Percentiles rank a stretch among this genome's conserved stretches.
Conservation (phyloP, 2,329 filamentous ascomycete species). For the Botrytis fragariae region DNA sequence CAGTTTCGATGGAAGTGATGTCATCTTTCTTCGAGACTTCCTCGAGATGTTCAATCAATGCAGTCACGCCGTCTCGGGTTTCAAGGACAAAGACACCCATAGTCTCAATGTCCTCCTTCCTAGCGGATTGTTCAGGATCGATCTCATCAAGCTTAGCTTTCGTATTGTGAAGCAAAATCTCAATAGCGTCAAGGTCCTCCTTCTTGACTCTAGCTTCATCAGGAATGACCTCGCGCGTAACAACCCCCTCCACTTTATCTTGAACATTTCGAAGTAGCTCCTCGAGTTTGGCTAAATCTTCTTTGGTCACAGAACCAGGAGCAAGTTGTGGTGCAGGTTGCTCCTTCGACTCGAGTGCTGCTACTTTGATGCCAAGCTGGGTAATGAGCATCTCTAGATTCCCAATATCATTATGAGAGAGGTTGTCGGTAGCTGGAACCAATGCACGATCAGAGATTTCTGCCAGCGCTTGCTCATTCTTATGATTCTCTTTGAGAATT, state of each 20-base stretch:
- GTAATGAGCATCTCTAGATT: slow-evolving; percentile 81
- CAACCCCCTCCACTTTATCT: slow-evolving; percentile 53
- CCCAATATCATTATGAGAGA: slow-evolving; percentile 73
- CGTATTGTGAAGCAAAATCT: slow-evolving; percentile 84
- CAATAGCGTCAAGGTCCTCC: slow-evolving; percentile 87
- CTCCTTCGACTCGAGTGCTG: slow-evolving; percentile 64
- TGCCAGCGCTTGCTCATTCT: slow-evolving; percentile 48
- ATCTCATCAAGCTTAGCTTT: slow-evolving; percentile 86
- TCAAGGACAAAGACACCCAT: slow-evolving; percentile 62
- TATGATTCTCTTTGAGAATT: slow-evolving; percentile 60
- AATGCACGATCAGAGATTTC: slow-evolving; percentile 48
- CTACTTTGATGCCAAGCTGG: slow-evolving; percentile 80
- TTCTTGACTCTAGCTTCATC: slow-evolving; percentile 58
- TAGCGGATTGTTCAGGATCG: slow-evolving; percentile 67
- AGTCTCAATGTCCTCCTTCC: slow-evolving; percentile 60
- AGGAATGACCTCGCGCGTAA: slow-evolving; percentile 42
- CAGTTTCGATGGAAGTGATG: slow-evolving; percentile 69
- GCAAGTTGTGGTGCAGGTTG: slow-evolving; percentile 43
- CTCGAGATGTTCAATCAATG: slow-evolving; percentile 65
- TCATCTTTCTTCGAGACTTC: slow-evolving; percentile 75
- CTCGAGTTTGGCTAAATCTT: slow-evolving; percentile 56
- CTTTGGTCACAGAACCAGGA: slow-evolving; percentile 47
- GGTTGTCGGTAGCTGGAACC: slow-evolving; percentile 50
- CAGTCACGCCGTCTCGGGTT: slow-evolving; percentile 69
- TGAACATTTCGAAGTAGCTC: slow-evolving; percentile 56